Base-by-base conservation (phyloP, 495 filamentous ascomycete species). In the Wilcoxina mikolae region DNA sequence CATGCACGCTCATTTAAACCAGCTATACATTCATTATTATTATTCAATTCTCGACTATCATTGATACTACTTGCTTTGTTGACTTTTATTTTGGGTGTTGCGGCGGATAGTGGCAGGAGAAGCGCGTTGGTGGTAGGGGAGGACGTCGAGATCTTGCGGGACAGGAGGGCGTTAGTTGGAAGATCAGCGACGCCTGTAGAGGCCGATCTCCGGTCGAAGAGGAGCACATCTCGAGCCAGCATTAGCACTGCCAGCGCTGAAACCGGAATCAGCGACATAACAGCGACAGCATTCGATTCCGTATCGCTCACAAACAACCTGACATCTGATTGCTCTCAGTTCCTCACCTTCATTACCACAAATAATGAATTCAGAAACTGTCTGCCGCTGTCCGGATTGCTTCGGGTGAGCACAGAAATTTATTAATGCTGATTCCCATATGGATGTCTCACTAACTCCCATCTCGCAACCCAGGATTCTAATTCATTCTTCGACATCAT, bases 401-500 rank as follows among this genome's bases (percentile, higher is more conserved):
- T 65, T 35, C 62, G 56, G 43, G 62, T 65, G 62, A 28, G 58
- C n/a, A 4, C 7, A n/a, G 20, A 28, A 9, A 20, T 54, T 28
- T 33, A 4, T 15, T 10, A 15, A 44, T 24, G 24, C 18, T 18
- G 2, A 12, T 10, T 56, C 12, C 44, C 25, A 42, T 15, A 38
- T 55, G 23, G 43, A 51, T n/a, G 29, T 24, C 25, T 18, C 27
- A 43, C 12, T 17, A 25, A 52, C 20, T 25, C 23, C 42, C 22
- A 51, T 58, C 47, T 58, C 35, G 17, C 18, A 48, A 46, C 22
- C 33, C 27, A 65, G 62, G 64, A 65, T 43, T 65, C 62, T 12
- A 47, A 56, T 31, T 55, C 51, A 2, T 65, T 58, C 28, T 65
- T 65, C 31, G 58, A 65, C 38, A 57, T 65, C 39, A 58, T 61